Base-by-base conservation (phyloP, 208 protist genomes). In the Wallacemonas sp. region DNA sequence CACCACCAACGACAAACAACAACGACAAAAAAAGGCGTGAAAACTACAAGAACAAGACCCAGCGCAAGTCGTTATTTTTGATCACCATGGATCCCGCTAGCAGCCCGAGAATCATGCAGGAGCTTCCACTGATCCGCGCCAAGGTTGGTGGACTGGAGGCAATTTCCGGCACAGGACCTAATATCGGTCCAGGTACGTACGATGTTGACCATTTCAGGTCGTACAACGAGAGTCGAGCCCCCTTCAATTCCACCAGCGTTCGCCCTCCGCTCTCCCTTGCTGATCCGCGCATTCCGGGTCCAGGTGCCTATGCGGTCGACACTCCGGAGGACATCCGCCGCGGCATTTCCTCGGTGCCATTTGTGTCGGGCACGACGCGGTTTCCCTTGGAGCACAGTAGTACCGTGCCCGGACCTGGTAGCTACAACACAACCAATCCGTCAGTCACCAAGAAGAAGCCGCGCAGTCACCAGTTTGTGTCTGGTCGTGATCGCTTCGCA, bases 101-200 rank as follows among this genome's bases (percentile, higher is more conserved):
- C 68, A 59, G 32, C 39, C 52, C 52, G n/a, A 64, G 52, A 29
- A 54, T 89, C 11, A 46, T 86, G 33, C 85, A 93, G 54, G 82
- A 93, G 39, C 77, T 95, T 16, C 86, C 90, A 12, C 73, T 93
- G 48, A 81, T 91, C 49, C 79, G 90, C 11, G 74, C 82, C 3
- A 95, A 95, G 65, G 63, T 74, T 3, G 74, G 61, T 32, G 76
- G 76, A 2, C 31, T 83, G 29, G 64, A 73, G 33, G 36, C 36
- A 20, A 39, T 32, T 25, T 22, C 49, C 3, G 70, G 66, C 26
- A 89, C 85, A 14, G 81, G 83, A 12, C 77, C 82, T 48, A 67
- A 57, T 45, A 76, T 95, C 11, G 90, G 90, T 32, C 90, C 90
- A 25, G 86, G 90, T 3, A 76, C 81, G 0, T 95, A 93, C 65